Evolutionary conservation across 371 early-diverging fungal genomes (phyloP), one percentile per base, ranked within the genome.

Genomic region (Actinomucor elegans): DNA sequence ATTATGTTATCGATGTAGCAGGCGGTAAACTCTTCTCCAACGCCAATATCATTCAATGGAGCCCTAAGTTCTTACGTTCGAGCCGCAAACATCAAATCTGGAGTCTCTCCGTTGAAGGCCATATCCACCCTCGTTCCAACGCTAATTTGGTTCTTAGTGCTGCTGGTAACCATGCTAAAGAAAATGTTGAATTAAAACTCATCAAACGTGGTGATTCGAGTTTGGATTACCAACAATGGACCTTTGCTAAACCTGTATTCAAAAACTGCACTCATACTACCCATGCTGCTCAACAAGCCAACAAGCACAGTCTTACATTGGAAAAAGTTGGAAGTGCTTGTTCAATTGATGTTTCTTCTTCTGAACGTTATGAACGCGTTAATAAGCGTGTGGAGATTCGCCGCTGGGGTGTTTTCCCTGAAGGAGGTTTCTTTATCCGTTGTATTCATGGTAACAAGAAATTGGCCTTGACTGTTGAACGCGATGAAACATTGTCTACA

Each of bases 1-100:
- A 69, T 20, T 75, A 68, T 27, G 84, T 79, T 8, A 71, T 85
- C 48, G 85, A 85, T 45, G 61, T 71, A 29, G 77, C 77, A 15
- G 69, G 64, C 33, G 77, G 80, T 35, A 69, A 67, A n/a, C 50
- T 75, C 24, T 35, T 58, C 10, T 55, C 55, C 20, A 57, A 59
- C 17, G 46, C 65, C 34, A 63, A 68, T 29, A 48, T 73, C 20
- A 71, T 73, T 26, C 69, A 67, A 49, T 73, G 67, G 69, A 57
- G 56, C 24, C 65, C 71, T 24, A 71, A 73, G 34, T 55, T 69
- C 42, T 48, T 71, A 18, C 57, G 65, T 33, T 54, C 60, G 6
- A 71, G 63, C 26, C 68, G 66, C 17, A 76, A 73, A 52, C 70
- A 76, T 34, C 77, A 76, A 50, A 55, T 73, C 38, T 76, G 77